Conservation (phyloP, 202 grass and related monocot genomes). For the Brachypodium distachyon region DNA sequence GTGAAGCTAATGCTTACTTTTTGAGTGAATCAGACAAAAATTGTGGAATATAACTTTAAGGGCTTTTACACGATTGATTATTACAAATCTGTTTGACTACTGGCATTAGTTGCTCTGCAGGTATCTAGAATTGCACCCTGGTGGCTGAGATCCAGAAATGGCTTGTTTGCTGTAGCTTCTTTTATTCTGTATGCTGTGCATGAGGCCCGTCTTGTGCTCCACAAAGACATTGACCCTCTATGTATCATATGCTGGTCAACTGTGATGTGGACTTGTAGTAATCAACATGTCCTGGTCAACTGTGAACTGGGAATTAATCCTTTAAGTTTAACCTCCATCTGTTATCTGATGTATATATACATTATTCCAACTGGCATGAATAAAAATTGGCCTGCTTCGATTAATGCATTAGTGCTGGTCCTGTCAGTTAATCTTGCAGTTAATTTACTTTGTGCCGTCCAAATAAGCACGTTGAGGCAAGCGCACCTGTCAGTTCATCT, state of each 20-base stretch:
- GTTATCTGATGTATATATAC: background rate
- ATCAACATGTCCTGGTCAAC: background rate
- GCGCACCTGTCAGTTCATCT: background rate
- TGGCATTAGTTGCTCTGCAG: too few species aligned
- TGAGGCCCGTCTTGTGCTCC: too few species aligned
- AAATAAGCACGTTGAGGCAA: background rate
- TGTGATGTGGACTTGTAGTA: too few species aligned
- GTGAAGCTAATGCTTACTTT: background rate
- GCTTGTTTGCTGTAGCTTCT: too few species aligned
- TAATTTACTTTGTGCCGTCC: background rate
- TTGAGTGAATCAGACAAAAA: background rate
- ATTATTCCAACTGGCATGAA: background rate
- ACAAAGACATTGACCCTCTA: background rate
- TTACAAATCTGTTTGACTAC: background rate
- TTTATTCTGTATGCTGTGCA: background rate
- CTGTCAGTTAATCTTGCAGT: background rate
- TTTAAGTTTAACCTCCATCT: background rate
- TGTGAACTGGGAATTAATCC: background rate
- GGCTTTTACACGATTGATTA: background rate
- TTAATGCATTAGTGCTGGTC: background rate
- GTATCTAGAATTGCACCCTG: too few species aligned
- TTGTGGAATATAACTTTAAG: too few species aligned
- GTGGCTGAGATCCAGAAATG: too few species aligned
- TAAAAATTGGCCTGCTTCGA: background rate
- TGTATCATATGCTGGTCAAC: background rate